phyloP scores from a whole-genome alignment of 352 stramenopile genomes.

The Elongisporangium anandrum region DNA sequence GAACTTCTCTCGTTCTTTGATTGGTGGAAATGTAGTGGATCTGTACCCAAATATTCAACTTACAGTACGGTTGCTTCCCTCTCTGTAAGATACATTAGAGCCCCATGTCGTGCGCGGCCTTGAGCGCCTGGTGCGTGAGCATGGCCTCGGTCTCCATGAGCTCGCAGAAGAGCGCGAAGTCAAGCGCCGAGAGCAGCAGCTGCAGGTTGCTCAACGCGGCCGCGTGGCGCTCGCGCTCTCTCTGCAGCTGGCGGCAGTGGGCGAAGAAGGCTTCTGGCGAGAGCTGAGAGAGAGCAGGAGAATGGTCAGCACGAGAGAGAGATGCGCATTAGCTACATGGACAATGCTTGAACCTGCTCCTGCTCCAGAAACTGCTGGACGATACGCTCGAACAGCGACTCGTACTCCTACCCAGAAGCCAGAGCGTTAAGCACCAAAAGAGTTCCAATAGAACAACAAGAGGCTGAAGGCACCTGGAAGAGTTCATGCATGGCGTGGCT shows the following conservation, averaged over 20 bases:
- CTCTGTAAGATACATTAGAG: conserved; percentile 17
- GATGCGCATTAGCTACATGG: not conserved
- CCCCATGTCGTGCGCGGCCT: conserved; percentile 54
- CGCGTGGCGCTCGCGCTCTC: conserved; percentile 24
- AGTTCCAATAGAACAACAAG: not conserved
- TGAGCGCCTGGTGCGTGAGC: conserved; percentile 38
- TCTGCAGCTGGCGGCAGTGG: conserved; percentile 36
- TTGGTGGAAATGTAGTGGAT: not conserved
- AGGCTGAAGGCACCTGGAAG: conserved; percentile 39
- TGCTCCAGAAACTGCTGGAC: conserved; percentile 34
- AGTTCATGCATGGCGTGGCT: conserved; percentile 32
- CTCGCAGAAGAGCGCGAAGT: conserved; percentile 49
- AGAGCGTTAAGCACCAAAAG: not conserved
- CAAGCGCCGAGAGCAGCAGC: conserved; percentile 44
- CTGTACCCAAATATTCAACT: not conserved
- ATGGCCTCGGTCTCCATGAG: conserved; percentile 47
- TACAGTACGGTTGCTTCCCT: not conserved
- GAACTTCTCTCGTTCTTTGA: not conserved
- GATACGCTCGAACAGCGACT: conserved; percentile 40
- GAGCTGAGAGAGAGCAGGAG: conserved; percentile 14
- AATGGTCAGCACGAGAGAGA: conserved; percentile 1
- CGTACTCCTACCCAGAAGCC: conserved; percentile 30
- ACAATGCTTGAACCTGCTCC: conserved; percentile 24
- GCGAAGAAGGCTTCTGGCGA: conserved; percentile 38
- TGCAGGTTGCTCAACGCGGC: conserved; percentile 31